These are phyloP conservation scores for Fusarium virguliforme DNA, from an alignment of 2,329 filamentous ascomycete species.

Conservation along the genomic window DNA sequence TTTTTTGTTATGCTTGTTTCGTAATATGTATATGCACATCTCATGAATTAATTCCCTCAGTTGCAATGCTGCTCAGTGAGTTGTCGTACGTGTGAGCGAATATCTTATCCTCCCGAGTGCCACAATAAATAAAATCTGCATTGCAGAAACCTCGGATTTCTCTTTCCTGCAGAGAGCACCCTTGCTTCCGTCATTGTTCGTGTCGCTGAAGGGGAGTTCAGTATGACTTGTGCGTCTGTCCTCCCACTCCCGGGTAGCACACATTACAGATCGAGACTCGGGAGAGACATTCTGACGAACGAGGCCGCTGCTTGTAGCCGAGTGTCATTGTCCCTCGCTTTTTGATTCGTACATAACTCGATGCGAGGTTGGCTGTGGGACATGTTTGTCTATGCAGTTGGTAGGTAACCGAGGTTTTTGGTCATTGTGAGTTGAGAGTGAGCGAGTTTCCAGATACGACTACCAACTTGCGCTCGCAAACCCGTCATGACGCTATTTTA, in stretches of 20 bases:
- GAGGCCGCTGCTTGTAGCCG: slow-evolving; percentile 15
- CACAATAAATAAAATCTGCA: slow-evolving; percentile 1
- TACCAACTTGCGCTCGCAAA: neutral
- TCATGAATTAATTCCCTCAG: neutral
- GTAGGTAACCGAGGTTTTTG: neutral
- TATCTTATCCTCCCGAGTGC: neutral
- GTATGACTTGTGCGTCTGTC: neutral
- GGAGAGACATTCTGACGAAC: slow-evolving; percentile 21
- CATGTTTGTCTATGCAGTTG: neutral
- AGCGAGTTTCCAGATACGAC: neutral
- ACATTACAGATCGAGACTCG: slow-evolving; percentile 8
- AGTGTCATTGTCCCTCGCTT: too few species aligned
- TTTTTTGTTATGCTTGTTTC: neutral
- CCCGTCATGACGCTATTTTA: neutral
- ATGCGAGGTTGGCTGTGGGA: neutral
- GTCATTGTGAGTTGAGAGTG: neutral
- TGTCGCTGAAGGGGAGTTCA: neutral
- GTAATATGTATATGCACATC: neutral
- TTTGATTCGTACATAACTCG: neutral
- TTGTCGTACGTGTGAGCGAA: neutral
- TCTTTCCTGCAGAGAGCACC: neutral
- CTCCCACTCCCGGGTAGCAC: slow-evolving; percentile 6
- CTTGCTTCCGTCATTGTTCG: neutral
- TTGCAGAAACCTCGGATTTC: neutral
- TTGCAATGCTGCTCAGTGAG: neutral